These are phyloP conservation scores for Syzygium aqueum DNA, from an alignment of 345 rosid species.

Conservation along the genomic window DNA sequence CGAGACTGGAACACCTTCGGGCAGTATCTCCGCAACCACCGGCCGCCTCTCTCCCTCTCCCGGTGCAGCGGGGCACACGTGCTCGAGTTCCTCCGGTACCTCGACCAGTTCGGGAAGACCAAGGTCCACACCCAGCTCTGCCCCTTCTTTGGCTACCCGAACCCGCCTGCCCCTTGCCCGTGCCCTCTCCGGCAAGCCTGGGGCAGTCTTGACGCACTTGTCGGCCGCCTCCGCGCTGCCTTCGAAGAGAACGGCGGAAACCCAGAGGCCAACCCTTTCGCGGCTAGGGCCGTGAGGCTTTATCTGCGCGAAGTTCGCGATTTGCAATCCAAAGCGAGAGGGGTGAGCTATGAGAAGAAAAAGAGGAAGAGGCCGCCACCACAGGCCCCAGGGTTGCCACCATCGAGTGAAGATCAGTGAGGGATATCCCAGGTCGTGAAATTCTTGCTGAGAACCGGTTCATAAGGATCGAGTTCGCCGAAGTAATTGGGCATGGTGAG, in stretches of 20 bases:
- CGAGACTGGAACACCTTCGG: constrained; percentile 97
- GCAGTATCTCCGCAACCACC: constrained; percentile 83
- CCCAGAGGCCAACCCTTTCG: constrained; percentile 92
- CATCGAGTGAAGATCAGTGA: constrained; percentile 9
- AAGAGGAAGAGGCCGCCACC: constrained; percentile 62
- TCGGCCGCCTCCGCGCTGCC: constrained; percentile 91
- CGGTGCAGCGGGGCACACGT: constrained; percentile 96
- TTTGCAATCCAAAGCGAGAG: constrained; percentile 83
- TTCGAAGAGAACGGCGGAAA: constrained; percentile 92
- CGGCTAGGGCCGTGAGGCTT: constrained; percentile 91
- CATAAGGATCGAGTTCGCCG: not conserved
- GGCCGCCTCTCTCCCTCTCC: constrained; percentile 74
- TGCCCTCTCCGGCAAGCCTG: constrained; percentile 98
- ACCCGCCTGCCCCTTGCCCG: constrained; percentile 91
- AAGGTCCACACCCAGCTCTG: constrained; percentile 79
- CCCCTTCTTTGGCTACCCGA: constrained; percentile 89
- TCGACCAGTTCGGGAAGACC: constrained; percentile 92
- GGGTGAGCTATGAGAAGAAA: constrained; percentile 92
- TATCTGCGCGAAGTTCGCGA: constrained; percentile 88
- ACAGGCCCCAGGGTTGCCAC: constrained; percentile 24
- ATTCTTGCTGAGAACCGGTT: not conserved
- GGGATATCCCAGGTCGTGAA: not conserved
- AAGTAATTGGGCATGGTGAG: not conserved
- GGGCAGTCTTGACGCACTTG: constrained; percentile 95
- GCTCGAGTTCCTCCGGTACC: constrained; percentile 84